Percentiles rank a stretch among this genome's conserved stretches.
Conservation (phyloP, 2,329 filamentous ascomycete genomes). For the Apiospora kogelbergensis region DNA sequence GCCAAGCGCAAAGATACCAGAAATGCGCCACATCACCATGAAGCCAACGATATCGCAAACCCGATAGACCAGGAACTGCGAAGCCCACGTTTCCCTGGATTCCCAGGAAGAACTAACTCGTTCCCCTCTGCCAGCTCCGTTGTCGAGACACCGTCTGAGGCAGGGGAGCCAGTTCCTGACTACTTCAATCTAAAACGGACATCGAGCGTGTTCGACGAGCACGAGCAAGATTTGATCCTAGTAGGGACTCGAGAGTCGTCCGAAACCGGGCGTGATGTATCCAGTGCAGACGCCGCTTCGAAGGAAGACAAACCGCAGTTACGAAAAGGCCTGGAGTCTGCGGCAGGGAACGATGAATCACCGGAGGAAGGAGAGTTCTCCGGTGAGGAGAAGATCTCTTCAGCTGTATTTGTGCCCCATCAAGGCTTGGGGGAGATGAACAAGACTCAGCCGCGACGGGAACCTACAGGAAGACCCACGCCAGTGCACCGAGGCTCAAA, state of each 20-base stretch:
- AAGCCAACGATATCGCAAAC: not conserved
- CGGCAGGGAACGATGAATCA: constrained; percentile 35
- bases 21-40: constrained; percentile 9
- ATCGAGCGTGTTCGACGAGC: not conserved
- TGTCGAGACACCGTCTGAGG: constrained; percentile 2
- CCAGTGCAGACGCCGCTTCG: not conserved
- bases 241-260: not conserved
- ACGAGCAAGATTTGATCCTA: not conserved
- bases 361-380: constrained; percentile 59
- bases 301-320: not conserved
- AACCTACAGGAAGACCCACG: constrained; percentile 28
- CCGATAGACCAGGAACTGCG: not conserved
- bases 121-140: constrained; percentile 1
- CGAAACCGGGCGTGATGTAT: not conserved
- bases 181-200: not conserved
- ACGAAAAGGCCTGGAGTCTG: not conserved
- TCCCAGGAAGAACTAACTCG: not conserved
- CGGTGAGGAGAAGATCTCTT: constrained; percentile 84
- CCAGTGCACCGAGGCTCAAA: constrained; percentile 28
- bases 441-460: constrained; percentile 29
- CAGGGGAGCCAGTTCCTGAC: not conserved
- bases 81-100: not conserved
- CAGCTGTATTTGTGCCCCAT: constrained; percentile 79
- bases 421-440: constrained; percentile 54
- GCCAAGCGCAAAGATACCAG: constrained; percentile 51